A percentile compares a stretch with the other conserved stretches of the same genome.
These are phyloP conservation scores for Heterococcus sp. DNA, from an alignment of 108 stramenopile species.

Conservation along the genomic window DNA sequence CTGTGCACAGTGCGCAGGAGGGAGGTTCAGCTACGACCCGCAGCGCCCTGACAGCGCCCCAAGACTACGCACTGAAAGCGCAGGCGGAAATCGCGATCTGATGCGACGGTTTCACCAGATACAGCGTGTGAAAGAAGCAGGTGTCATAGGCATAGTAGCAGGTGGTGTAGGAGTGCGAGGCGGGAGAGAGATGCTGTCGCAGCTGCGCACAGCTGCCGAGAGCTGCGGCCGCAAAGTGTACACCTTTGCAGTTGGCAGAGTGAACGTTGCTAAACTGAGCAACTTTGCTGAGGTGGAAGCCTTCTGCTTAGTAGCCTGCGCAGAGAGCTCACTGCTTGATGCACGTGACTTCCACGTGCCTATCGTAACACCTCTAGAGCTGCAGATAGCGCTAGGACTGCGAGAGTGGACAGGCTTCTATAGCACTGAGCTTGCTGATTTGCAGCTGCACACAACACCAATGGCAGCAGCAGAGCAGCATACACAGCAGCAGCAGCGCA, in stretches of 20 bases:
- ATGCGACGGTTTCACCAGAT: conserved; percentile 38
- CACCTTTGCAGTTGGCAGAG: conserved; percentile 85
- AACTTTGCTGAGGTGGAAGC: conserved; percentile 93
- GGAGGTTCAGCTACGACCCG: conserved; percentile 26
- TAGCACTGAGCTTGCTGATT: conserved; percentile 70
- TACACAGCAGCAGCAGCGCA: not conserved
- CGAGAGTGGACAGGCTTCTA: conserved; percentile 78
- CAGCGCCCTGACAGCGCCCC: not conserved
- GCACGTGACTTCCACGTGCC: conserved; percentile 57
- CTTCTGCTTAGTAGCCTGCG: conserved; percentile 85
- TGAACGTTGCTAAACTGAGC: conserved; percentile 82
- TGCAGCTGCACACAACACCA: not conserved
- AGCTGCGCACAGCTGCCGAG: conserved; percentile 64
- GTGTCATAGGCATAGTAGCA: conserved; percentile 82
- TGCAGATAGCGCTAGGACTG: conserved; percentile 80
- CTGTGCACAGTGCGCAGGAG: conserved; percentile 45
- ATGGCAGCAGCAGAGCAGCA: not conserved
- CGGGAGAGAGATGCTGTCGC: conserved; percentile 66
- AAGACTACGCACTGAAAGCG: conserved; percentile 7
- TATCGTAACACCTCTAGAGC: conserved; percentile 79
- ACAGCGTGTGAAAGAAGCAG: conserved; percentile 75
- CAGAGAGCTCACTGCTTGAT: conserved; percentile 73
- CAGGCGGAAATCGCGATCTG: conserved; percentile 26
- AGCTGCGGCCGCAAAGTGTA: conserved; percentile 74
- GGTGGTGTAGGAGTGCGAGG: conserved; percentile 73